Evolutionary conservation across 129 eudicot species (phyloP).

Genomic region (Gnaphalium uliginosum): DNA sequence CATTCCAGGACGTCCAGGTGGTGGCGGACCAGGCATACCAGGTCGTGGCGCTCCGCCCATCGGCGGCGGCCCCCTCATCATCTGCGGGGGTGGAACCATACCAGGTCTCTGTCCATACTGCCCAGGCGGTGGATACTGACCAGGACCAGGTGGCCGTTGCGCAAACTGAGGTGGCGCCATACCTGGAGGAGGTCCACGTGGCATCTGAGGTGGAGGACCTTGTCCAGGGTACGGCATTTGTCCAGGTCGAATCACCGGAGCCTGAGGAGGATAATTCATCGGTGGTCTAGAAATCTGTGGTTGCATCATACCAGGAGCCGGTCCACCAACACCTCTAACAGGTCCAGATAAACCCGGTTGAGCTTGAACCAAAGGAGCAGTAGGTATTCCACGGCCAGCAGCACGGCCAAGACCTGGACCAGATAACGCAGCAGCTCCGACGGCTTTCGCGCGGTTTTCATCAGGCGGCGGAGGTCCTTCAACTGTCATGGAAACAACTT

Average conservation of each 20-base stretch:
- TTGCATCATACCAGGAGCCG: constrained; percentile 98
- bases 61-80: constrained; percentile 85
- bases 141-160: constrained; percentile 50
- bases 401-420: constrained; percentile 91
- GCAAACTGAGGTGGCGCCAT: constrained; percentile 77
- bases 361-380: constrained; percentile 66
- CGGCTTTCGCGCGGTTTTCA: constrained; percentile 67
- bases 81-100: constrained; percentile 53
- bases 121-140: constrained; percentile 14
- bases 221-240: constrained; percentile 51
- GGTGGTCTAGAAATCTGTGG: constrained; percentile 85
- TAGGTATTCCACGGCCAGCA: constrained; percentile 81
- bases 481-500: constrained; percentile 90
- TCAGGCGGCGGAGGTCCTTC: constrained; percentile 99
- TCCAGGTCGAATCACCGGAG: constrained; percentile 58
- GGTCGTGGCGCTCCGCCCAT: constrained; percentile 49
- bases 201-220: constrained; percentile 71
- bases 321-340: constrained; percentile 91
- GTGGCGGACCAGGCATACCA: constrained; percentile 79
- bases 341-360: constrained; percentile 96
- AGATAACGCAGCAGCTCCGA: constrained; percentile 49
- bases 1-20: constrained; percentile 84
- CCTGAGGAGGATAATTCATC: constrained; percentile 50
- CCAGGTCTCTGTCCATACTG: constrained; percentile 85
- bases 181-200: constrained; percentile 54